Base-by-base conservation (phyloP, 2,329 filamentous ascomycete genomes). In the Fusarium burgessii region DNA sequence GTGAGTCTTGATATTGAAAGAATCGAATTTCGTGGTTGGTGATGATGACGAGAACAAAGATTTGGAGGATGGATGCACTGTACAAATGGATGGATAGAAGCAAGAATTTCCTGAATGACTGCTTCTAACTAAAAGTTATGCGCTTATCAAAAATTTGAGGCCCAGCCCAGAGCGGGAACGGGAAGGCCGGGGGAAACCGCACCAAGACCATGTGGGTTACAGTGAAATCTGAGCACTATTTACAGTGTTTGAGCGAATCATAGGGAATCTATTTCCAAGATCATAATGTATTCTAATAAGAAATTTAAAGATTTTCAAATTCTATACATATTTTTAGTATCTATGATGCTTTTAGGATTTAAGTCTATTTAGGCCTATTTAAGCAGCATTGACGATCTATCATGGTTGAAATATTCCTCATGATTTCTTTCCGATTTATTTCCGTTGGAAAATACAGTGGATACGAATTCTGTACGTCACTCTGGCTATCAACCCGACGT, bases 401-500 rank as follows among this genome's bases (percentile, higher is more conserved):
- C 38, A 47, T 35, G 40, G 52, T 10, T 27, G 52, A n/a, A 33
- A 32, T 45, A 32, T 23, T 54, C 27, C 47, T 51, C 47, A 51
- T 55, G 15, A 23, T 25, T 41, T 27, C 56, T 27, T 58, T 54
- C 56, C 56, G 56, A 58, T 32, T 42, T 58, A 58, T 54, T 58
- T 51, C 56, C 43, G 41, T 13, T 15, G 15, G 15, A 20, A 62
- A 32, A 52, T 33, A 41, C 17, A 36, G 33, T 47, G 35, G 54
- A 18, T 59, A 61, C 61, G 66, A 54, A 33, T 40, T 42, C 42
- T 58, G 50, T 62, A 72, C 70, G 70, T 72, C 70, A 72, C 70
- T 57, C 47, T 45, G 25, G 23, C 41, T 45, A 27, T 58, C 43
- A 56, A 49, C 46, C 47, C 76, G 76, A 79, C 77, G 77, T 79